Conservation (phyloP, 441 rosid species). For the Brassica balearica region DNA sequence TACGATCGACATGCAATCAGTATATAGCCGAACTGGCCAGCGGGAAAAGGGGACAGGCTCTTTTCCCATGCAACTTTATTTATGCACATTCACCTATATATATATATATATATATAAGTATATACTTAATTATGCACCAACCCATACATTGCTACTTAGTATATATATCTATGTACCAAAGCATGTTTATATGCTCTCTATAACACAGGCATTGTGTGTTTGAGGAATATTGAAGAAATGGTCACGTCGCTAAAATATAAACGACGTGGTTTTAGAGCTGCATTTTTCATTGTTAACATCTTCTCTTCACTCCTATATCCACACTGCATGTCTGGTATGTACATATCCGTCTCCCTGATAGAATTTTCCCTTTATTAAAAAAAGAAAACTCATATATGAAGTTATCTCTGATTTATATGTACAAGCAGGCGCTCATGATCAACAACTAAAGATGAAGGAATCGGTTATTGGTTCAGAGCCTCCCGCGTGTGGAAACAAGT, state of each 20-base stretch:
- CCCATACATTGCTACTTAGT: not conserved
- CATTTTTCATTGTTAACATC: slow-evolving; percentile 30
- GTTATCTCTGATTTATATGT: not conserved
- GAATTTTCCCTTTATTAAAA: not conserved
- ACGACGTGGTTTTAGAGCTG: slow-evolving; percentile 34
- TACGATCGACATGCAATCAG: slow-evolving; percentile 7
- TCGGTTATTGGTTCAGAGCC: slow-evolving; percentile 79
- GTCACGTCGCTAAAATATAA: slow-evolving; percentile 20
- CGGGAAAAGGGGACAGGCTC: slow-evolving; percentile 19
- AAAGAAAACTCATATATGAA: not conserved
- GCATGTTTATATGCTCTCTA: slow-evolving; percentile 4
- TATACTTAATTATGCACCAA: not conserved
- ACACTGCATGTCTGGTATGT: slow-evolving; percentile 29
- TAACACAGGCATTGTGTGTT: slow-evolving; percentile 11
- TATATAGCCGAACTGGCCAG: not conserved
- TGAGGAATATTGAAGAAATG: slow-evolving; percentile 28
- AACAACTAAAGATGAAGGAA: slow-evolving; percentile 32
- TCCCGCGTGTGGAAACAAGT: slow-evolving; percentile 70
- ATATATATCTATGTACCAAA: not conserved
- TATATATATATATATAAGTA: not conserved
- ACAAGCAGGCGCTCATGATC: slow-evolving; percentile 16
- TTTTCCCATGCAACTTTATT: slow-evolving; percentile 22
- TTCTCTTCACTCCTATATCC: slow-evolving; percentile 19
- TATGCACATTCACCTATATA: not conserved
- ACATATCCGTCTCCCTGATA: not conserved